Evolutionary conservation across 306 rosid species (phyloP), one percentile per base, ranked within the genome.

Genomic region (Oemleria cerasiformis): DNA sequence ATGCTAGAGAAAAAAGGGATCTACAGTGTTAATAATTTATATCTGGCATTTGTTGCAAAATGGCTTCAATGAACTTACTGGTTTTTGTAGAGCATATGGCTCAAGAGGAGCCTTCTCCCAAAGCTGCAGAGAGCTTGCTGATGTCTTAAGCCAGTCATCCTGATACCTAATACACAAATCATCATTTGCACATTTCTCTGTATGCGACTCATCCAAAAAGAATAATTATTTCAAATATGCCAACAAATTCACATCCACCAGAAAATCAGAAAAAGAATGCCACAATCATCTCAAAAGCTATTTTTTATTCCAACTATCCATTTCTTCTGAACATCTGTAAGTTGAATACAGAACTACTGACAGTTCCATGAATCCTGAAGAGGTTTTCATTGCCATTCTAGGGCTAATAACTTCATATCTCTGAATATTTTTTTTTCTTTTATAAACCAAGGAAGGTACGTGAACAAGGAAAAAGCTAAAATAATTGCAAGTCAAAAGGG

Each of bases 101-200:
- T 94, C 98, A 39, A 91, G 86, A 65, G 98, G 98, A 85, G 97
- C 96, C 86, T 94, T 94, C 83, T 94, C 98, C 98, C 98, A 94
- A 68, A 81, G 84, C 73, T 87, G 92, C 70, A 94, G 77, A 74
- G 90, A 83, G 79, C 78, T 87, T 45, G 95, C 88, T 68, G 97
- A 91, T 30, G 96, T 84, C 87, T 94, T 94, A 59, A 94, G 98
- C 98, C 98, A 94, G 89, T 94, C 98, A 75, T 94, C 98, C 81
- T 94, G 98, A 84, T 94, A 94, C 87, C 98, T 94, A 67, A 72
- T 60, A 66, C 39, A 73, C 54, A 81, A 51, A 70, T 16, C 72
- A 77, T 49, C 49, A 17, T 44, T 48, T 58, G 54, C 63, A 49
- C 30, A 40, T 20, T 73, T 63, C 70, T 70, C 54, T 47, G 13